Evolutionary conservation across 768 basidiomycete genomes (phyloP), one percentile per base, ranked within the genome.

Genomic region (Rhodotorula taiwanensis): DNA sequence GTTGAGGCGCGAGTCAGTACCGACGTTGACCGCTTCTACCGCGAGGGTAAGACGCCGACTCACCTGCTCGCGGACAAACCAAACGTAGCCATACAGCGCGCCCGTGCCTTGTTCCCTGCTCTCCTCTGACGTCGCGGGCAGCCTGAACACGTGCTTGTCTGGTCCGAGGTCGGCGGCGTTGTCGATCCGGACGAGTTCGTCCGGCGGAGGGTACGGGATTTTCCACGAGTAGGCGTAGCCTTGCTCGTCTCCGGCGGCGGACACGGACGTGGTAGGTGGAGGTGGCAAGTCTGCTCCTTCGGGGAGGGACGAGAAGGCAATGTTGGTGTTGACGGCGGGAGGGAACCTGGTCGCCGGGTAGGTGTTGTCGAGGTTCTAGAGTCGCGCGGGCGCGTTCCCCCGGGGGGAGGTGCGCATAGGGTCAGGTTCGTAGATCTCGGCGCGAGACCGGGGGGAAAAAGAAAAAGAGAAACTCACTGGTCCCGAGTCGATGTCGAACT

Each of bases 401-500:
- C 18, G 25, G 11, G 15, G 27, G 18, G 5, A 11, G 41, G 21
- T 30, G 27, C 23, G 4, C 31, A 15, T 5, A 45, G 33, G 31
- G 13, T n/a, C 33, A 34, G 20, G 20, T n/a, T n/a, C n/a, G n/a
- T n/a, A n/a, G n/a, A n/a, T n/a, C n/a, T n/a, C n/a, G n/a, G n/a
- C n/a, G n/a, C n/a, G n/a, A n/a, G n/a, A n/a, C n/a, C n/a, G n/a
- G n/a, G n/a, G n/a, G n/a, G n/a, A n/a, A n/a, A n/a, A n/a, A n/a
- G n/a, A n/a, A n/a, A n/a, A n/a, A n/a, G n/a, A n/a, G n/a, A n/a
- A n/a, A 45, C 67, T 23, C 44, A 70, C 71, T 2, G 63, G 62
- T 0, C 64, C 71, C n/a, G 43, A 25, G 51, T 72, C 72, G 25
- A 72, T 31, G 50, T 72, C 72, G 50, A 72, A 72, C 25, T 71